These are phyloP conservation scores for Parathielavia appendiculata DNA, from an alignment of 495 filamentous ascomycete species.

Conservation along the genomic window DNA sequence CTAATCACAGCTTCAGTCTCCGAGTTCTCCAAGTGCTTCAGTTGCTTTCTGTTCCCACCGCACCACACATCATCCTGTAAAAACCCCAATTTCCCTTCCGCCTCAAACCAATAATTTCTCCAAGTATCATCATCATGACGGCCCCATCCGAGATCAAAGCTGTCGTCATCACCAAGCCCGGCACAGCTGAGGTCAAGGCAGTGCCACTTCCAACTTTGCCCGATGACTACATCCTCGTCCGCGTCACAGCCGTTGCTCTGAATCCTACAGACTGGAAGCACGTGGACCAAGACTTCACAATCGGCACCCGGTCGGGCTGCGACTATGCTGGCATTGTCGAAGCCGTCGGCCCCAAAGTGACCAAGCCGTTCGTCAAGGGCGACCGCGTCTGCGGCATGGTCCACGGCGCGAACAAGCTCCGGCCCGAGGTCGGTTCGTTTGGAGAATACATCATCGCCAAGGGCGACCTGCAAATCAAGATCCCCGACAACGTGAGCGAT, in stretches of 20 bases:
- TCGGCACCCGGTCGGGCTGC: conserved; percentile 34
- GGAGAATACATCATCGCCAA: conserved; percentile 34
- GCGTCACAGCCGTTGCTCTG: conserved; percentile 47
- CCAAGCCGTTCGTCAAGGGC: conserved; percentile 30
- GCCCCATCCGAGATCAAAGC: conserved; percentile 18
- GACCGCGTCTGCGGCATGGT: conserved; percentile 41
- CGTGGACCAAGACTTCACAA: conserved; percentile 27
- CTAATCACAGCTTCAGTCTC: no score
- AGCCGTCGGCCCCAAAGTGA: conserved; percentile 37
- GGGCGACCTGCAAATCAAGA: conserved; percentile 26
- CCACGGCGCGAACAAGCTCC: conserved; percentile 27
- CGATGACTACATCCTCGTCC: conserved; percentile 50
- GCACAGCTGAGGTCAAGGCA: conserved; percentile 22
- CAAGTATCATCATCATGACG: conserved; percentile 6
- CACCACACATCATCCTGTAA: no score
- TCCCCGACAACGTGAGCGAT: conserved; percentile 37
- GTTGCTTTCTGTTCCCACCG: no score
- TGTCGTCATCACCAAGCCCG: conserved; percentile 17
- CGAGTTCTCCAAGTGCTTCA: no score
- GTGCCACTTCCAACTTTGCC: conserved; percentile 39
- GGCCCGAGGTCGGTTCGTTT: conserved; percentile 37
- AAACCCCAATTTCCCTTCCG: neutral
- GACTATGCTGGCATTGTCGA: conserved; percentile 43
- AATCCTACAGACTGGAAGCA: conserved; percentile 61
- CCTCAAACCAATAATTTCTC: neutral